Evolutionary conservation across 1,284 basidiomycete genomes (phyloP).

Genomic region (Apiotrichum veenhuisii): DNA sequence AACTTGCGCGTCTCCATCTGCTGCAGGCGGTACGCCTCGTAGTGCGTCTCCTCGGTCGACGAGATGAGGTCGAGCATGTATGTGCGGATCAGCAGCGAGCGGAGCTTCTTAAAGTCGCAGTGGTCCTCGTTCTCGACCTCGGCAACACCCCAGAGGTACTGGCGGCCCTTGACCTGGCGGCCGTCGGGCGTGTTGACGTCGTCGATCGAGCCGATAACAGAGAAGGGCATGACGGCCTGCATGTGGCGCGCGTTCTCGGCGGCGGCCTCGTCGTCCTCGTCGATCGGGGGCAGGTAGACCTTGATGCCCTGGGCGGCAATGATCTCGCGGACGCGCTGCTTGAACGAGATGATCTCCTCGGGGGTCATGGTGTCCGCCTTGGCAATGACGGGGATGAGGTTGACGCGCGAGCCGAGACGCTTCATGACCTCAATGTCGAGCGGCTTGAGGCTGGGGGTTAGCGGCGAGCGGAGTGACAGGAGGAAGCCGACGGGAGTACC

Average conservation of each 20-base stretch:
- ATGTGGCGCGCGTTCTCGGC: conserved; percentile 87
- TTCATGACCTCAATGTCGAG: conserved; percentile 99
- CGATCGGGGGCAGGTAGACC: conserved; percentile 89
- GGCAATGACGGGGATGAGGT: conserved; percentile 95
- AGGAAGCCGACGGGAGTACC: too few species aligned
- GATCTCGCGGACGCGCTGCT: conserved; percentile 88
- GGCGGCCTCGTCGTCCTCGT: conserved; percentile 80
- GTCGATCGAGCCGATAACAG: conserved; percentile 94
- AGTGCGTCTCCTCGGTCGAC: conserved; percentile 93
- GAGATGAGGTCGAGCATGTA: conserved; percentile 98
- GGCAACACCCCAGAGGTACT: conserved; percentile 99
- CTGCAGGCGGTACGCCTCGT: conserved; percentile 95
- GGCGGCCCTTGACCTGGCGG: conserved; percentile 89
- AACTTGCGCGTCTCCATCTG: conserved; percentile 99
- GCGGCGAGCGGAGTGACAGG: background rate
- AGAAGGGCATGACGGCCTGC: conserved; percentile 87
- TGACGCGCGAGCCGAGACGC: conserved; percentile 89
- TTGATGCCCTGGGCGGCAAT: conserved; percentile 87
- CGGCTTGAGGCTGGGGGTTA: conserved; percentile 72
- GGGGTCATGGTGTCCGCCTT: conserved; percentile 97
- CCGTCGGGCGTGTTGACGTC: conserved; percentile 91
- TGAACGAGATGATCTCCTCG: conserved; percentile 85
- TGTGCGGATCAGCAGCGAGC: conserved; percentile 91
- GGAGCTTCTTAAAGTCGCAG: conserved; percentile 98
- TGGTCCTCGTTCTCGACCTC: conserved; percentile 66